Evolutionary conservation across 371 early-diverging fungal species (phyloP), one percentile per base, ranked within the genome.

Genomic region (Mortierella sp.): DNA sequence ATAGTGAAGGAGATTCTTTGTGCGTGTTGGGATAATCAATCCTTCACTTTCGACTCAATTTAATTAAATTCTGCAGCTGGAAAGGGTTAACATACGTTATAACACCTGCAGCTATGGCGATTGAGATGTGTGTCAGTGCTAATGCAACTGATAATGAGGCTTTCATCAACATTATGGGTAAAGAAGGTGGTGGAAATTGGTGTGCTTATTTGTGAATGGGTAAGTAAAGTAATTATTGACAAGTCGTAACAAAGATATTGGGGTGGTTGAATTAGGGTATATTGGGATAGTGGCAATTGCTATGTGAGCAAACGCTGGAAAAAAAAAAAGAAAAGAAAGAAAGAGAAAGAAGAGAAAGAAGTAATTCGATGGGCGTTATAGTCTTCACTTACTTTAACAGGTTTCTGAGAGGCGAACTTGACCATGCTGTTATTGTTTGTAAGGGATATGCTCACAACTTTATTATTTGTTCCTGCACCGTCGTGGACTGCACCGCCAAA

Each of bases 31-130:
- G n/a, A n/a, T n/a, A n/a, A n/a, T n/a, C n/a, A n/a, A n/a, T n/a
- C n/a, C n/a, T n/a, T n/a, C n/a, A 35, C 9, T 6, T 35, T 6
- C 9, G 35, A 9, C 6, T 35, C 9, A 9, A 35, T 9, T 6
- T 6, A 35, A 35, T 35, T 35, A 35, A 35, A 35, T 35, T 9
- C 35, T 6, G 9, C 35, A 9, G 35, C 35, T 35, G 40, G 13
- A 8, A 10, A 2, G 19, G 15, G 19, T 45, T 15, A n/a, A 73
- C 73, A 51, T 73, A 73, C 73, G 73, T 67, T 35, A 62, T 40
- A 0, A 67, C 43, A 19, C 67, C 63, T 22, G 61, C 67, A 57
- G 73, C 55, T 3, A 35, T 43, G 9, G 43, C 32, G 43, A 42
- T 43, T 22, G 57, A 42, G 3, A 61, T 63, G 26, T 40, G 63